Evolutionary conservation across 1,284 basidiomycete species (phyloP).

Genomic region (Hymenochaete sp.): DNA sequence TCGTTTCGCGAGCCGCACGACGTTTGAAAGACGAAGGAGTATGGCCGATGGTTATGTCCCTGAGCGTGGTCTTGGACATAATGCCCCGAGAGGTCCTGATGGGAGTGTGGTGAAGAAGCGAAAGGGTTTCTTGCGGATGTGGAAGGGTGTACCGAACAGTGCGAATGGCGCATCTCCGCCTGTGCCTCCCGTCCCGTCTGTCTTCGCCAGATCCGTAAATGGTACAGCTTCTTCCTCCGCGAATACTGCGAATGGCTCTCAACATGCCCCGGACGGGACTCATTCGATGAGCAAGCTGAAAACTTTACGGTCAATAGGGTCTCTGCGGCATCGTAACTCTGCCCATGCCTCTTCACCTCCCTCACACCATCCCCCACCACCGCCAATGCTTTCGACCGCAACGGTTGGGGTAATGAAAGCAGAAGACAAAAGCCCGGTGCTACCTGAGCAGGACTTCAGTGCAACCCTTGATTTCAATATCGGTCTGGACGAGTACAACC

Average conservation of each 20-base stretch:
- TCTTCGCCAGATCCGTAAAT: conserved; percentile 5
- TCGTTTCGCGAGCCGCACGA: conserved; percentile 70
- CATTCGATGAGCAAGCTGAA: conserved; percentile 64
- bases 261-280: too few relatives aligned
- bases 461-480: conserved; percentile 10
- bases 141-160: conserved; percentile 14
- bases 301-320: conserved; percentile 69
- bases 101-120: too few relatives aligned
- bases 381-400: too few relatives aligned
- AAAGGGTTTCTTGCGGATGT: conserved; percentile 48
- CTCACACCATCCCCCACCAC: too few relatives aligned
- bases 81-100: too few relatives aligned
- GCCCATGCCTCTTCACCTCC: conserved; percentile 18
- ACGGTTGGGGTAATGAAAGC: conserved; percentile 15
- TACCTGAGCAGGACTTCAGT: conserved; percentile 35
- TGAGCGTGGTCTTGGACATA: too few relatives aligned
- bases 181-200: conserved; percentile 12
- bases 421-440: conserved; percentile 28
- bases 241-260: too few relatives aligned
- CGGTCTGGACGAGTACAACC: not conserved
- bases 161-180: conserved; percentile 5
- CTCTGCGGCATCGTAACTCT: conserved; percentile 44
- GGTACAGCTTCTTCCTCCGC: conserved; percentile 33
- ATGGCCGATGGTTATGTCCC: too few relatives aligned
- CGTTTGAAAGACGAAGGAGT: conserved; percentile 42